These are phyloP conservation scores for Penicillium mononematosum DNA, from an alignment of 495 filamentous ascomycete species.

Conservation along the genomic window DNA sequence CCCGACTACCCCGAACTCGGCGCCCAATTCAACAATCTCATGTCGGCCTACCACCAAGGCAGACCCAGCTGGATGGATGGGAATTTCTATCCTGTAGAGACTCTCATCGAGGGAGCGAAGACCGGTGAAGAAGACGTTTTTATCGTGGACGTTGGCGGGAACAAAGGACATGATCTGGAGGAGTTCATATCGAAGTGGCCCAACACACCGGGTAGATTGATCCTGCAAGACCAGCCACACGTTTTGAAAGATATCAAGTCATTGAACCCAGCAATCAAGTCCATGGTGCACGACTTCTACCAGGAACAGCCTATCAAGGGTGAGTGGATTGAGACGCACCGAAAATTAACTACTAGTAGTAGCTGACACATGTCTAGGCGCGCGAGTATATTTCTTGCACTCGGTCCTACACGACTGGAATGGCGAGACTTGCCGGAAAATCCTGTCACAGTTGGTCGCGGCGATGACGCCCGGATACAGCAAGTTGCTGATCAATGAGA, in stretches of 20 bases:
- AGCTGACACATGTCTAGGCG: conserved; percentile 26
- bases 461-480: conserved; percentile 45
- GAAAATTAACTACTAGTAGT: no score
- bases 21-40: conserved; percentile 45
- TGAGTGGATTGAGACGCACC: conserved; percentile 45
- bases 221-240: conserved; percentile 37
- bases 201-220: conserved; percentile 27
- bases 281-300: conserved; percentile 50
- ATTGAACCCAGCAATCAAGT: conserved; percentile 33
- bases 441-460: conserved; percentile 33
- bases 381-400: conserved; percentile 40
- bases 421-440: conserved; percentile 38
- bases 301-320: conserved; percentile 42
- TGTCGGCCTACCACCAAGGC: conserved; percentile 46
- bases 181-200: conserved; percentile 36
- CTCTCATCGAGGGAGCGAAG: conserved; percentile 28
- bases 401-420: conserved; percentile 50
- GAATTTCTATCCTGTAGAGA: conserved; percentile 44
- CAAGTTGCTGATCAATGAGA: conserved; percentile 36
- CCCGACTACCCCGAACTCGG: conserved; percentile 18
- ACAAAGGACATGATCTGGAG: conserved; percentile 31
- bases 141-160: conserved; percentile 39
- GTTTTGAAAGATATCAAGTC: conserved; percentile 15
- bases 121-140: conserved; percentile 21
- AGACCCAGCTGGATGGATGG: conserved; percentile 43